phyloP scores from a whole-genome alignment of 148 eudicot genomes.

The Camellia lanceoleosa region DNA sequence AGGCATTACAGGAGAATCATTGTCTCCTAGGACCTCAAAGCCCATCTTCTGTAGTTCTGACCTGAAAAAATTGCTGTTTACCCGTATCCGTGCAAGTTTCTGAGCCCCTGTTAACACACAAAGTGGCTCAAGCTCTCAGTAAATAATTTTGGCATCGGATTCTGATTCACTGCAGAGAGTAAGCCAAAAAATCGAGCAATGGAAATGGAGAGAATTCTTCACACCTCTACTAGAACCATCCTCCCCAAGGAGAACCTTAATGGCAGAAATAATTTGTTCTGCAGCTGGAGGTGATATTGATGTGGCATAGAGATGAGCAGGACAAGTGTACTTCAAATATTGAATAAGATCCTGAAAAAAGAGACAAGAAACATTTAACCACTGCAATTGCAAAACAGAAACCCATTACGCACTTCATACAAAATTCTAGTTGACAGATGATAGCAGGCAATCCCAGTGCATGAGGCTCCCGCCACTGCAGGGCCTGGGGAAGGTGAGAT shows the following conservation, averaged over 20 bases:
- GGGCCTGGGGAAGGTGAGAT: too few relatives aligned
- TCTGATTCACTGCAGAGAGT: neutral
- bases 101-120: constrained; percentile 57
- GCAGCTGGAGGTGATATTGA: constrained; percentile 96
- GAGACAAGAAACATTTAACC: neutral
- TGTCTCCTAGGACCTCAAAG: constrained; percentile 93
- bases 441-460: neutral
- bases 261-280: constrained; percentile 82
- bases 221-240: constrained; percentile 95
- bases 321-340: constrained; percentile 67
- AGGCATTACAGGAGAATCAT: constrained; percentile 97
- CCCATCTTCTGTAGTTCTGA: constrained; percentile 97
- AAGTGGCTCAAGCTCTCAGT: constrained; percentile 4
- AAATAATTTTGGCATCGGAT: neutral
- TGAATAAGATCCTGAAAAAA: constrained; percentile 66
- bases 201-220: constrained; percentile 5
- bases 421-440: neutral
- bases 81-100: constrained; percentile 73
- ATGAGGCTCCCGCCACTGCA: too few relatives aligned
- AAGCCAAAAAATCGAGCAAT: neutral
- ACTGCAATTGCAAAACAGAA: neutral
- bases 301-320: constrained; percentile 90
- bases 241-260: constrained; percentile 77
- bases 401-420: neutral
- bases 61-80: constrained; percentile 87